Evolutionary conservation across 1,284 basidiomycete species (phyloP), one percentile per base, ranked within the genome.

Genomic region (Chalciporus sp.): DNA sequence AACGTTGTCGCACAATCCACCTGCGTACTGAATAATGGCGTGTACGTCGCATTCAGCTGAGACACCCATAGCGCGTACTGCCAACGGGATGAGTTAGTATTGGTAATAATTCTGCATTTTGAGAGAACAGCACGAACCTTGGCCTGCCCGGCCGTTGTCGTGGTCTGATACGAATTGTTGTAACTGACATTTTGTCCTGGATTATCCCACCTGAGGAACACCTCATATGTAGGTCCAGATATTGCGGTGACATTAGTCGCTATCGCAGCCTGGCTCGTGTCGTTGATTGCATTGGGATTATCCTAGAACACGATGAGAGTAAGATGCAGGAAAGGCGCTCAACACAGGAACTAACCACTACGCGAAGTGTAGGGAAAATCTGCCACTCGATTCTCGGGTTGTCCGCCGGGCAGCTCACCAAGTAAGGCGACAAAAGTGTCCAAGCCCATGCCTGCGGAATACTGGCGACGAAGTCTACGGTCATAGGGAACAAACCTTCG

Each of bases 31-130:
- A 73, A 69, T 20, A 83, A 68, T 0, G 76, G 74, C 6, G 81
- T 81, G 70, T 81, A 87, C 14, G 85, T 87, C n/a, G 76, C 76
- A 74, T 87, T 87, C 49, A 85, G 67, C 65, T 87, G 84, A 26
- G 74, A 77, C 43, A 86, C 78, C 78, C 81, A 85, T 37, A 76
- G 82, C 42, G 70, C 76, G 42, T 62, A 79, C 23, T 23, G 23
- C 6, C 6, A 23, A 23, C 23, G 3, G 23, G 6, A 6, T 6
- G 6, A 6, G 23, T 23, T 23, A 23, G 23, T 23, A 23, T 6
- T 6, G 23, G 23, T 23, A 6, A 23, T 23, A 2, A 23, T 23
- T 23, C 23, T 23, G 23, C 23, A 6, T 23, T 23, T 23, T 23
- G 23, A 23, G 23, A 23, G 23, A 6, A 23, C 23, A 23, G 23